These are phyloP conservation scores for Salix exigua DNA, from an alignment of 345 rosid genomes.

Conservation along the genomic window DNA sequence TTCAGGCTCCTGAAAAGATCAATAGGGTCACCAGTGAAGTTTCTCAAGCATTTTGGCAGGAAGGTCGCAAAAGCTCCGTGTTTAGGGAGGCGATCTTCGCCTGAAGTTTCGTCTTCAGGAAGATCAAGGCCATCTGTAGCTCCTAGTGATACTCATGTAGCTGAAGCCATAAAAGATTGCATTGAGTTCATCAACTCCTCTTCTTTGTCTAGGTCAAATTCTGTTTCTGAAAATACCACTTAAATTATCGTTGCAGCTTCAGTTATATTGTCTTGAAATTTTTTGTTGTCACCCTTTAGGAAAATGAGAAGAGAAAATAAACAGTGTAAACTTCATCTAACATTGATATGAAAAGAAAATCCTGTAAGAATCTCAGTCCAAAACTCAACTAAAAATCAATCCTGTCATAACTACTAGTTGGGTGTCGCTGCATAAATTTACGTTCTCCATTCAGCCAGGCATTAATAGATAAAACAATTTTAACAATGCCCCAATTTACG, in stretches of 20 bases:
- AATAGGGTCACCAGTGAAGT: conserved; percentile 38
- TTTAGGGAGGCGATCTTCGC: conserved; percentile 34
- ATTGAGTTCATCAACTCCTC: conserved; percentile 75
- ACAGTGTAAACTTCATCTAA: neutral
- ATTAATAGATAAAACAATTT: neutral
- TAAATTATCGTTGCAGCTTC: conserved; percentile 1
- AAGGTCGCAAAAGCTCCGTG: conserved; percentile 41
- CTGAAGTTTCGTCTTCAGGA: conserved; percentile 39
- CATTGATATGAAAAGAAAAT: neutral
- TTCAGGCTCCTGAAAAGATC: conserved; percentile 45
- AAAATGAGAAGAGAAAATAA: neutral
- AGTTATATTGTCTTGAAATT: neutral
- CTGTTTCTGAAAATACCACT: conserved; percentile 26
- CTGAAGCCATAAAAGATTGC: conserved; percentile 74
- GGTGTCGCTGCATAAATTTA: neutral
- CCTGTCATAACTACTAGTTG: neutral
- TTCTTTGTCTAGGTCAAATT: conserved; percentile 46
- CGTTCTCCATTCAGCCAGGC: neutral
- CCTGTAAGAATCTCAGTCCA: neutral
- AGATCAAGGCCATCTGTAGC: conserved; percentile 38
- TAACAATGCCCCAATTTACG: neutral
- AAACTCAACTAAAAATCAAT: neutral
- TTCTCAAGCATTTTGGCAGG: conserved; percentile 45
- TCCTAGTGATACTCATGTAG: conserved; percentile 51
- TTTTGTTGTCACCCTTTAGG: neutral